Evolutionary conservation across 73 alveolate species (phyloP).

Genomic region (Durusdinium trenchii): DNA sequence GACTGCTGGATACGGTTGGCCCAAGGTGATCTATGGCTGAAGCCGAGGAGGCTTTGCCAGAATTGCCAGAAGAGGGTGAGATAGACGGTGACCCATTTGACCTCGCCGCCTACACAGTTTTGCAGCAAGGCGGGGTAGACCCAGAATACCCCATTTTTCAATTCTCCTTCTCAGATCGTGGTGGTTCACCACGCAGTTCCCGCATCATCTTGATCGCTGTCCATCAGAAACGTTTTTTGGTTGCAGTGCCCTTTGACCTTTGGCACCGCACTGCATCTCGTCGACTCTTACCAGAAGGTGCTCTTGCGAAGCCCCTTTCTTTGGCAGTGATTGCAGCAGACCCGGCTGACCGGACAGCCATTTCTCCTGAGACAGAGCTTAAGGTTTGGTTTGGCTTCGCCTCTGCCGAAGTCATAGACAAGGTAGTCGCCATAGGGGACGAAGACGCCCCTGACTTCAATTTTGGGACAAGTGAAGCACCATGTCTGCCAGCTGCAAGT

Average conservation of each 20-base stretch:
- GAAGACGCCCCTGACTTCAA: background rate
- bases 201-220: background rate
- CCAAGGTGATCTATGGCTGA: background rate
- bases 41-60: background rate
- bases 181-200: background rate
- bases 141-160: background rate
- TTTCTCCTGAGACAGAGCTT: background rate
- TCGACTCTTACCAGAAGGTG: background rate
- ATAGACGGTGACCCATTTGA: background rate
- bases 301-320: background rate
- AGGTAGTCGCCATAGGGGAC: background rate
- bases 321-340: background rate
- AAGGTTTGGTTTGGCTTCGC: background rate
- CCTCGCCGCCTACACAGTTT: background rate
- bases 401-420: background rate
- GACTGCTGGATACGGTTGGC: background rate
- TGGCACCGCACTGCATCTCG: background rate
- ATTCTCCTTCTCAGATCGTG: background rate
- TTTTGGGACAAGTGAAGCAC: background rate
- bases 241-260: background rate
- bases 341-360: background rate
- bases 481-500: background rate
- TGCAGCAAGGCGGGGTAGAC: background rate
- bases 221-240: background rate
- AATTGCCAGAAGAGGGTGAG: background rate